Evolutionary conservation across 345 rosid species (phyloP), one percentile per base, ranked within the genome.

Genomic region (Aurinia saxatilis): DNA sequence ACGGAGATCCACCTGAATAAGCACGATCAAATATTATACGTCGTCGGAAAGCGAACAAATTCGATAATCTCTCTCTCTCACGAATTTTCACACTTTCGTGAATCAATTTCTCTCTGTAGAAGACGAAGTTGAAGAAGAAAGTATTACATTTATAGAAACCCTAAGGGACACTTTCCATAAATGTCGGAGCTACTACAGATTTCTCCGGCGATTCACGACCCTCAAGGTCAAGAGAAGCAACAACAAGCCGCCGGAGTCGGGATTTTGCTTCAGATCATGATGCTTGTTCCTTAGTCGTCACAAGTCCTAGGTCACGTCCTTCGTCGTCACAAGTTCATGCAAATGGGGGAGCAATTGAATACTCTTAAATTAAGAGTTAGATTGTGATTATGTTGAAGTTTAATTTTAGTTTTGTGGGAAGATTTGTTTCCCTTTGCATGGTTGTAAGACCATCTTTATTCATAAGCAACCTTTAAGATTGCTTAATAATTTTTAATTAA

Each of bases 171-270:
- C 25, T 21, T 21, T 21, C 25, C 25, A 1, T 21, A 33, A 53
- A 63, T 55, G 76, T 74, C 74, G 69, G 78, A 71, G 60, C 25
- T 64, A n/a, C n/a, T n/a, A 58, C 73, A 56, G 34, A 77, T 80
- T 60, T 86, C 90, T 41, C 81, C 87, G 58, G 48, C 77, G 61
- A 75, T 66, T 62, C 79, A 64, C 39, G 76, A 63, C 33, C 81
- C 73, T 9, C 75, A 66, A 18, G 68, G 68, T 7, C 80, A 87
- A 3, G 96, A 82, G 12, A 87, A 85, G 72, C 95, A 87, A 67
- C 99, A 93, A 77, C 97, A 90, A 60, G 99, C 96, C 0, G 97
- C 99, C 5, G 97, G 99, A 48, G 95, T 93, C 9, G 99, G 99
- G 31, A 93, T 93, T 66, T 87, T 90, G 65, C 95, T 93, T 39